phyloP scores from a whole-genome alignment of 805 yeast species.

The Tetrapisispora phaffii region DNA sequence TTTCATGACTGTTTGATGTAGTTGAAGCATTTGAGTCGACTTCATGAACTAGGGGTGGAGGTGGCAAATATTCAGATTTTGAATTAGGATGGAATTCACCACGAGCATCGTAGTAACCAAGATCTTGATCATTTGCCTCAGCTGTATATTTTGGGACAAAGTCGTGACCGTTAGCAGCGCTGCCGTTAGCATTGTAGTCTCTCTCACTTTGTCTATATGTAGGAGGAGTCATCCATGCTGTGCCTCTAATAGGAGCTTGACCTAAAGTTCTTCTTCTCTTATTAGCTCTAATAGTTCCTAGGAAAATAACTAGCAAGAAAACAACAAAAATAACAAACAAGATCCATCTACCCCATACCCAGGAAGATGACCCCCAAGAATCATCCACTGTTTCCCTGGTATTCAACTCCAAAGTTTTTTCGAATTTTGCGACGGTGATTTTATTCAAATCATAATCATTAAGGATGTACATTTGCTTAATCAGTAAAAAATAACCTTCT shows the following conservation, averaged over 20 bases:
- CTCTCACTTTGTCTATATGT: conserved; percentile 54
- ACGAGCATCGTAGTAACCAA: conserved; percentile 59
- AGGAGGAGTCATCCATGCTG: conserved; percentile 46
- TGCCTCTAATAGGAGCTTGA: conserved; percentile 48
- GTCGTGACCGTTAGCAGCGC: conserved; percentile 28
- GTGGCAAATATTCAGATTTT: conserved; percentile 17
- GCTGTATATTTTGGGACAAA: conserved; percentile 61
- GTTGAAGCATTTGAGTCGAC: background rate
- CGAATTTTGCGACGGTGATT: background rate
- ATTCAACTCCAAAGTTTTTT: background rate
- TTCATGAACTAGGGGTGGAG: conserved; percentile 10
- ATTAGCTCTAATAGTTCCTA: conserved; percentile 8
- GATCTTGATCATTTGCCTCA: conserved; percentile 54
- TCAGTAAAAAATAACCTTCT: too few species aligned
- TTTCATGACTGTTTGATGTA: background rate
- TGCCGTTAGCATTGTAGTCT: conserved; percentile 32
- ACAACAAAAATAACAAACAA: conserved; percentile 16
- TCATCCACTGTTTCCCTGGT: background rate
- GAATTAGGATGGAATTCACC: conserved; percentile 39
- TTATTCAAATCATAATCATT: background rate
- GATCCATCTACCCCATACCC: conserved; percentile 29
- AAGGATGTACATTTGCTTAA: background rate
- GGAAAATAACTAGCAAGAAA: conserved; percentile 4
- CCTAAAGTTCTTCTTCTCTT: conserved; percentile 17
- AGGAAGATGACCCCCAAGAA: conserved; percentile 6